Evolutionary conservation across 78 protist species (phyloP).

Genomic region (Cyanophora paradoxa): DNA sequence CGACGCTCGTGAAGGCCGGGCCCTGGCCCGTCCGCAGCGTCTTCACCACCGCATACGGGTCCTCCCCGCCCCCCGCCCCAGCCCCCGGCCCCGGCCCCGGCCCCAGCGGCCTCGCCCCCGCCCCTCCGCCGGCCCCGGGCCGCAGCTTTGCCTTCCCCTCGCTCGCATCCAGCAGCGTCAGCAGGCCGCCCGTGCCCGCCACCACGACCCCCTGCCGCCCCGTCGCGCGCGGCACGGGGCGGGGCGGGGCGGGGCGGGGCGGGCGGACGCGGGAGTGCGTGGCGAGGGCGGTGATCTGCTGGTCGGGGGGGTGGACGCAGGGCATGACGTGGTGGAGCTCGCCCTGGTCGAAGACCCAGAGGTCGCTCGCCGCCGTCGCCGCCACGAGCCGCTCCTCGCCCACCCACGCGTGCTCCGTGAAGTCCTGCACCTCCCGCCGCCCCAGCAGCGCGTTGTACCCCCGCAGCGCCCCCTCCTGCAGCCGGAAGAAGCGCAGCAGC

Average conservation of each 20-base stretch:
- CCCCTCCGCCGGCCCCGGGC: too few relatives aligned
- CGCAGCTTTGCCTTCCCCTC: not conserved
- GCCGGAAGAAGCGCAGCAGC: not conserved
- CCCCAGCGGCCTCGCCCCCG: too few relatives aligned
- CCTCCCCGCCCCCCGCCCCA: too few relatives aligned
- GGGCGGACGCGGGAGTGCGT: not conserved
- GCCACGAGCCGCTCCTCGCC: not conserved
- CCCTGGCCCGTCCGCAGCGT: not conserved
- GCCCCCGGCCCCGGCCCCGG: too few relatives aligned
- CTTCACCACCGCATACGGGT: not conserved
- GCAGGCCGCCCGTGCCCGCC: constrained; percentile 8
- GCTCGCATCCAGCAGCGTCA: not conserved
- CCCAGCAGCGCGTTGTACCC: not conserved
- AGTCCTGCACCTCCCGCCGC: not conserved
- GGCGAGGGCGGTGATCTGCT: not conserved
- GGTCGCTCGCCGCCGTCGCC: not conserved
- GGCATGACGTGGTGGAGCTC: not conserved
- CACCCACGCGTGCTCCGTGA: constrained; percentile 14
- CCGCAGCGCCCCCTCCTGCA: not conserved
- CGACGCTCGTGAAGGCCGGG: not conserved
- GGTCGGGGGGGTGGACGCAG: not conserved
- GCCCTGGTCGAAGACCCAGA: not conserved
- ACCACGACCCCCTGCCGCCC: not conserved
- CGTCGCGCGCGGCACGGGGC: not conserved
- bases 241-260: not conserved